Conservation (phyloP, 1,284 basidiomycete genomes). For the Irpex lacteus region DNA sequence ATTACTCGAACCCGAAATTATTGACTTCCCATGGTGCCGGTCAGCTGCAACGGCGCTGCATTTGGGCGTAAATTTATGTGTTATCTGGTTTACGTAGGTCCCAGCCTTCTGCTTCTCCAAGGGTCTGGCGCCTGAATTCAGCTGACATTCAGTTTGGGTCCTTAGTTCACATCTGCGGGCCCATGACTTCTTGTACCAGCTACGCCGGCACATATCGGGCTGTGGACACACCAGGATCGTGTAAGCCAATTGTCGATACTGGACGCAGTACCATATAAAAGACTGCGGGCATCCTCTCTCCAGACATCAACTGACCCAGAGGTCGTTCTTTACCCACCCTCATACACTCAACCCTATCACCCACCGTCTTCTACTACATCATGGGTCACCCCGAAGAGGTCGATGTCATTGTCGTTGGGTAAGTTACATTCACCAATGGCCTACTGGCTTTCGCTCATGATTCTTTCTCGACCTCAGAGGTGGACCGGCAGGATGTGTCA, state of each 20-base stretch:
- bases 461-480: slow-evolving; percentile 37
- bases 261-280: slow-evolving; percentile 8
- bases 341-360: neutral
- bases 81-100: slow-evolving; percentile 5
- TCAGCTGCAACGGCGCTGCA: slow-evolving; percentile 13
- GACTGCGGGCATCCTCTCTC: neutral
- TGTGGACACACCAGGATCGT: neutral
- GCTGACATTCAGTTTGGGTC: slow-evolving; percentile 11
- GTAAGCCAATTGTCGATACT: neutral
- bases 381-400: slow-evolving; percentile 68
- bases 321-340: slow-evolving; percentile 3
- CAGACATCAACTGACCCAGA: slow-evolving; percentile 5
- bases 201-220: neutral
- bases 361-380: slow-evolving; percentile 8
- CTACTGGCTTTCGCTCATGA: slow-evolving; percentile 6
- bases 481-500: slow-evolving; percentile 66
- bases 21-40: slow-evolving; percentile 14
- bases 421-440: slow-evolving; percentile 12
- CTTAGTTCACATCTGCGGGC: slow-evolving; percentile 8
- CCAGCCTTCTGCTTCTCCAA: slow-evolving; percentile 7
- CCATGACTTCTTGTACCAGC: neutral
- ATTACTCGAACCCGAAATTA: neutral
- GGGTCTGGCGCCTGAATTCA: slow-evolving; percentile 2
- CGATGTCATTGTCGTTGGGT: slow-evolving; percentile 65
- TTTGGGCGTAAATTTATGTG: slow-evolving; percentile 6